Percentiles rank a stretch among this genome's conserved stretches.
Evolutionary conservation across 2,329 filamentous ascomycete species (phyloP).

Genomic region (Chalara sp.): DNA sequence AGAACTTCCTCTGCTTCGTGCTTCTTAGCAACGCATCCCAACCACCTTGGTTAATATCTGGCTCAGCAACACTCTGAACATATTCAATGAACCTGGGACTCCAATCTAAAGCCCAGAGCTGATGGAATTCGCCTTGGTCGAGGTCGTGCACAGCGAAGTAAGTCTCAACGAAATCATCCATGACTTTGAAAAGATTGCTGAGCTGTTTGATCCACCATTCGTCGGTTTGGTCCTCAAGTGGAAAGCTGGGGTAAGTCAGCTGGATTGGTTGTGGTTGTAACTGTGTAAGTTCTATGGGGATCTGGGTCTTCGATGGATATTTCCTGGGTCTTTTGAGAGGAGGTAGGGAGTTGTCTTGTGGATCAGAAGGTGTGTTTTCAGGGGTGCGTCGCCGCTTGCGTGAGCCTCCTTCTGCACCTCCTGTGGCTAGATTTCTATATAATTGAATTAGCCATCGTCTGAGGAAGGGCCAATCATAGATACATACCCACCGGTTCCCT

Average conservation of each 20-base stretch:
- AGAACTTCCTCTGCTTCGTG: slow-evolving; percentile 15
- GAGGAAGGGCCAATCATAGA: no score
- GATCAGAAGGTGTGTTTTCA: no score
- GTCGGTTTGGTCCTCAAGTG: slow-evolving; percentile 12
- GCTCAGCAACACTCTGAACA: slow-evolving; percentile 16
- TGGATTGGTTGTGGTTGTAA: not conserved
- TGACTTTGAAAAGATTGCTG: slow-evolving; percentile 6
- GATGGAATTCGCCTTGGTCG: not conserved
- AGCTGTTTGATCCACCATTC: slow-evolving; percentile 16
- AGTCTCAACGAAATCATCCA: slow-evolving; percentile 3
- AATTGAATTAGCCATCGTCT: no score
- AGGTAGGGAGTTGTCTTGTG: no score
- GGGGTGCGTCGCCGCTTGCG: no score
- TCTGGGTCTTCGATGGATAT: no score
- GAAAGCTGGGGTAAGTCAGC: not conserved
- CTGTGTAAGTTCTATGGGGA: no score
- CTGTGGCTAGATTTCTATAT: no score
- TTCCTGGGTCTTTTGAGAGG: no score
- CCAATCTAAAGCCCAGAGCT: slow-evolving; percentile 12
- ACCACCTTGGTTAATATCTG: slow-evolving; percentile 12
- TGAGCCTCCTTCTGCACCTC: no score
- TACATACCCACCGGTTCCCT: no score
- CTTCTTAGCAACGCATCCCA: slow-evolving; percentile 20
- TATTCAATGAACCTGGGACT: slow-evolving; percentile 16
- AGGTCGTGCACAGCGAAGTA: slow-evolving; percentile 14